Conservation (phyloP, 768 basidiomycete species). For the Boletales sp. region DNA sequence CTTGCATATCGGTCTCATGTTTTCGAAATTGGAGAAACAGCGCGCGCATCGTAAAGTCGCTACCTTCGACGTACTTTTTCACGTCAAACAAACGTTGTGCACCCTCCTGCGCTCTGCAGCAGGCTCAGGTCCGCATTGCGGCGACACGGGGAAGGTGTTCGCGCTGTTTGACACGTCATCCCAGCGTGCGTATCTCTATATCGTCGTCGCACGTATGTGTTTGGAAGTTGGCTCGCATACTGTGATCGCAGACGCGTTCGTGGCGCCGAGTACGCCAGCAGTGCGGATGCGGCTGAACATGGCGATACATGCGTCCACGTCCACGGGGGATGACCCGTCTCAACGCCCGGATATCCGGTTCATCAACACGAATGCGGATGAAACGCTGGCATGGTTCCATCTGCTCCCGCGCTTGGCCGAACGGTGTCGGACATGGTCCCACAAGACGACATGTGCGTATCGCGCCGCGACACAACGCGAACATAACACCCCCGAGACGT, state of each 20-base stretch:
- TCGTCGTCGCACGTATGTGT: slow-evolving; percentile 44
- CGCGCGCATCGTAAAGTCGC: background rate
- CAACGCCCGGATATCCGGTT: slow-evolving; percentile 5
- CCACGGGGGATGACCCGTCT: background rate
- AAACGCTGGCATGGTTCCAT: slow-evolving; percentile 42
- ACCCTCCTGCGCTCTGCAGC: slow-evolving; percentile 19
- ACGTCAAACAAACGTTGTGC: slow-evolving; percentile 31
- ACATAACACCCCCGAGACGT: background rate
- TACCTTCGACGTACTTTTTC: slow-evolving; percentile 17
- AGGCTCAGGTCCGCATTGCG: slow-evolving; percentile 3
- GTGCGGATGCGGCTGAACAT: background rate
- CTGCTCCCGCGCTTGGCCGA: slow-evolving; percentile 51
- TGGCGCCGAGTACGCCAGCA: slow-evolving; percentile 32
- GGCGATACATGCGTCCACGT: background rate
- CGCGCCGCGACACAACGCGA: background rate
- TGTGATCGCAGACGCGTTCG: slow-evolving; percentile 46
- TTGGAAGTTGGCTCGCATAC: slow-evolving; percentile 43
- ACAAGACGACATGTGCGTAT: slow-evolving; percentile 38
- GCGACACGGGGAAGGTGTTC: slow-evolving; percentile 11
- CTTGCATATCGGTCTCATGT: slow-evolving; percentile 23
- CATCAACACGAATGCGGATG: slow-evolving; percentile 12
- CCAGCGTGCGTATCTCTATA: slow-evolving; percentile 31
- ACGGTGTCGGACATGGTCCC: slow-evolving; percentile 52
- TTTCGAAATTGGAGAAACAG: slow-evolving; percentile 18
- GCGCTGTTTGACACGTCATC: slow-evolving; percentile 13